Evolutionary conservation across 345 rosid species (phyloP).

Genomic region (Bruguiera gymnorhiza): DNA sequence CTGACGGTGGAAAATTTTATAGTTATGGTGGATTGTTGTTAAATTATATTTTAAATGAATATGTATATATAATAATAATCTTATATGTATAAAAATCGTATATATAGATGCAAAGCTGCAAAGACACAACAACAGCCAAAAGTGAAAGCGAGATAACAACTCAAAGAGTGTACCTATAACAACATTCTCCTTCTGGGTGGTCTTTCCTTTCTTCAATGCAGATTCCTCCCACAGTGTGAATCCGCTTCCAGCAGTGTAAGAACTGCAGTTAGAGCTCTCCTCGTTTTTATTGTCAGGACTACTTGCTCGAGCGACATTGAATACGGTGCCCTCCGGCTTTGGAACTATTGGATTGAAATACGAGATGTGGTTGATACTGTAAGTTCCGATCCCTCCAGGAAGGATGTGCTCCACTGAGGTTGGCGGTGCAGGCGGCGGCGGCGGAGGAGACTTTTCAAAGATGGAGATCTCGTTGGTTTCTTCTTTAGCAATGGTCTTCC

Average conservation of each 20-base stretch:
- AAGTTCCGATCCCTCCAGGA: constrained; percentile 95
- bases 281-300: constrained; percentile 53
- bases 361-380: constrained; percentile 70
- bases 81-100: too few species aligned
- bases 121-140: background rate
- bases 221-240: constrained; percentile 86
- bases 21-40: too few species aligned
- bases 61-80: too few species aligned
- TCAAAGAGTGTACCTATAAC: constrained; percentile 36
- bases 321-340: constrained; percentile 60
- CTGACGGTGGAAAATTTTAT: too few species aligned
- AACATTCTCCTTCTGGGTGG: constrained; percentile 83
- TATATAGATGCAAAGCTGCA: background rate
- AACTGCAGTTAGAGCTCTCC: constrained; percentile 78
- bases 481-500: constrained; percentile 47
- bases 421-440: constrained; percentile 36
- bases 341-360: constrained; percentile 57
- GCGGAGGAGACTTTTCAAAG: constrained; percentile 57
- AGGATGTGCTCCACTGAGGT: constrained; percentile 58
- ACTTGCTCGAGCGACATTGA: constrained; percentile 43
- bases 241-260: constrained; percentile 67
- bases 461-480: constrained; percentile 40
- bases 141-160: background rate
- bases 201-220: constrained; percentile 74
- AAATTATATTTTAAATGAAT: too few species aligned